Base-by-base conservation (phyloP, 1,284 basidiomycete genomes). In the Cryptococcus amylolentus region DNA sequence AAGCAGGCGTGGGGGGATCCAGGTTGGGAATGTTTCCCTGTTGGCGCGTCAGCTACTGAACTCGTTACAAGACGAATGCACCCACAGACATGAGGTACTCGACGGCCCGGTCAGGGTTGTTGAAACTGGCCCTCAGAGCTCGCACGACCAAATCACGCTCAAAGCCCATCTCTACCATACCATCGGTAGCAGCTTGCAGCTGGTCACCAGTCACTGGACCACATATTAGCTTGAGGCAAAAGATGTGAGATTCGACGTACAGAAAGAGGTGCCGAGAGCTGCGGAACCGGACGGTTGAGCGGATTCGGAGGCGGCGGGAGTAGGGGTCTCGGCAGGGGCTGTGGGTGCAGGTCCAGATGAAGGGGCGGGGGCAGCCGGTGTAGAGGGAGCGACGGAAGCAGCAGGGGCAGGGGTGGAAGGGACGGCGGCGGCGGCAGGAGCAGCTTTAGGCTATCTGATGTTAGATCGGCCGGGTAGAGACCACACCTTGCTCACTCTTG, bases 71-170 rank as follows among this genome's bases (percentile, higher is more conserved):
- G 12, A 16, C 27, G 27, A 10, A 14, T 20, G 31, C 31, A 81
- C 87, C 69, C 67, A 94, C 94, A 62, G 77, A 96, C 84, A 98
- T 88, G 50, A 99, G 81, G 78, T 98, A 98, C 77, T 99, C 96
- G 28, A 94, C 94, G 7, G 96, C 96, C 44, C 96, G 86, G 70
- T 98, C 94, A 2, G 96, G 91, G 78, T 99, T 98, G 79, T 99
- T 99, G 80, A 86, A 99, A 72, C 91, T 94, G 23, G 94, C 95
- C 57, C 91, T 84, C 76, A 99, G 78, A 4, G 95, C 94, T 31
- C 86, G 84, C 70, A 88, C 79, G 35, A 97, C 91, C 70, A 93
- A 84, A 2, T 93, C 91, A 39, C 87, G 83, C 60, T 86, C 84
- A 69, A 96, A 98, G 18, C 96, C 96, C 96, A 99, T 98, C 69